These are phyloP conservation scores for Pleurotus tuoliensis DNA, from an alignment of 768 basidiomycete species.

Conservation along the genomic window DNA sequence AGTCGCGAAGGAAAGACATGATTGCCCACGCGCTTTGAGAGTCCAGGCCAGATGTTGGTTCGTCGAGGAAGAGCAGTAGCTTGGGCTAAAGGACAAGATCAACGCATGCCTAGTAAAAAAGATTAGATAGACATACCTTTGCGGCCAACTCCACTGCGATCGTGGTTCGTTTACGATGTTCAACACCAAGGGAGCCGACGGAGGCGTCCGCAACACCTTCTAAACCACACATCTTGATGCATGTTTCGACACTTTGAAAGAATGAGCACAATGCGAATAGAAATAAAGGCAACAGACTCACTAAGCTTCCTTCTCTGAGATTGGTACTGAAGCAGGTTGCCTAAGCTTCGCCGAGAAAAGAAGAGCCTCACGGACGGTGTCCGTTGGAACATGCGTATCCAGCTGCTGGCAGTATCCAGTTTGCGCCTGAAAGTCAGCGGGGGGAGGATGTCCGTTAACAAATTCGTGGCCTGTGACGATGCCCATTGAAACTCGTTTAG, in stretches of 20 bases:
- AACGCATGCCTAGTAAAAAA: background rate
- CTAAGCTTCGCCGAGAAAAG: constrained; percentile 77
- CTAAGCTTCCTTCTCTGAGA: constrained; percentile 77
- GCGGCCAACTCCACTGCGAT: constrained; percentile 62
- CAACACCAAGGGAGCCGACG: constrained; percentile 50
- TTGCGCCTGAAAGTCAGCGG: constrained; percentile 60
- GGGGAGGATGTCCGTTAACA: constrained; percentile 51
- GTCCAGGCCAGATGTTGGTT: constrained; percentile 86
- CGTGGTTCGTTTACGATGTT: constrained; percentile 52
- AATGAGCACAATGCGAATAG: constrained; percentile 9
- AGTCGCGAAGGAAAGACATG: constrained; percentile 64
- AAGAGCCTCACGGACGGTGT: constrained; percentile 80
- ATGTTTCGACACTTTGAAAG: constrained; percentile 33
- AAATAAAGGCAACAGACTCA: constrained; percentile 31
- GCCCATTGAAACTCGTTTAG: constrained; percentile 44
- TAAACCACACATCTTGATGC: constrained; percentile 64
- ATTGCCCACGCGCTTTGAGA: constrained; percentile 88
- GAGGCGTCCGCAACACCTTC: constrained; percentile 58
- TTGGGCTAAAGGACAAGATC: constrained; percentile 44
- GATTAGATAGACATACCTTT: constrained; percentile 43
- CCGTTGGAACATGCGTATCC: constrained; percentile 72
- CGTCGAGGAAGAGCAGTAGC: constrained; percentile 81
- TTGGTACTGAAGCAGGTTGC: constrained; percentile 62
- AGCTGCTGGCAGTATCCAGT: constrained; percentile 86
- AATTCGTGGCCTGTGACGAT: constrained; percentile 47